Percentiles rank a stretch among this genome's conserved stretches.
These are phyloP conservation scores for Fusarium tricinctum DNA, from an alignment of 2,329 filamentous ascomycete species.

Conservation along the genomic window DNA sequence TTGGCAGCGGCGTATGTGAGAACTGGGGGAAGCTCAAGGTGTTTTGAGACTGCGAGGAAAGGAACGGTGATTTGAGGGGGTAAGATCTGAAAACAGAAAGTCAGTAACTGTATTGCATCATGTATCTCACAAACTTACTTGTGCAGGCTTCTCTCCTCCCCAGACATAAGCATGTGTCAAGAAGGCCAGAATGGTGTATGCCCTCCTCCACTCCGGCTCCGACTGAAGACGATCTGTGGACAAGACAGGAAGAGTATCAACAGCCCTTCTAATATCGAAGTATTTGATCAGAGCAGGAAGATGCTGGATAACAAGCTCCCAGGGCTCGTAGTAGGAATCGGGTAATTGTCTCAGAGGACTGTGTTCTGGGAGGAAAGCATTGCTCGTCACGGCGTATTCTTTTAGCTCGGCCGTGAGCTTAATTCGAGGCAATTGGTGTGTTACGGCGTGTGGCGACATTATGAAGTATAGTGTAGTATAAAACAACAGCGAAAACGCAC, in stretches of 20 bases:
- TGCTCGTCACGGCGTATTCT: constrained; percentile 60
- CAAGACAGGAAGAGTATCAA: constrained; percentile 77
- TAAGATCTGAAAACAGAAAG: constrained; percentile 62
- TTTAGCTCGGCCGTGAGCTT: constrained; percentile 50
- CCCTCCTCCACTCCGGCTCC: constrained; percentile 83
- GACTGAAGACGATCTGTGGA: constrained; percentile 73
- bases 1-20: constrained; percentile 91
- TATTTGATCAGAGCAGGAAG: constrained; percentile 76
- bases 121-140: constrained; percentile 63
- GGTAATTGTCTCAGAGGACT: constrained; percentile 75
- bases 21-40: constrained; percentile 86
- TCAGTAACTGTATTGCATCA: constrained; percentile 25
- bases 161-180: constrained; percentile 90
- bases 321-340: constrained; percentile 81
- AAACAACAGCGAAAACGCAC: not conserved
- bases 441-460: constrained; percentile 62
- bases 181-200: constrained; percentile 83
- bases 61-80: constrained; percentile 84
- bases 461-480: constrained; percentile 4
- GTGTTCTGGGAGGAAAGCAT: constrained; percentile 83
- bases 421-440: constrained; percentile 30
- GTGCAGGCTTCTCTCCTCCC: constrained; percentile 81
- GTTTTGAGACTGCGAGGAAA: constrained; percentile 77
- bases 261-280: constrained; percentile 69
- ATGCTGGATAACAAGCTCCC: constrained; percentile 79